Conservation (phyloP, 441 rosid species). For the Euphorbia schlechtendalii region DNA sequence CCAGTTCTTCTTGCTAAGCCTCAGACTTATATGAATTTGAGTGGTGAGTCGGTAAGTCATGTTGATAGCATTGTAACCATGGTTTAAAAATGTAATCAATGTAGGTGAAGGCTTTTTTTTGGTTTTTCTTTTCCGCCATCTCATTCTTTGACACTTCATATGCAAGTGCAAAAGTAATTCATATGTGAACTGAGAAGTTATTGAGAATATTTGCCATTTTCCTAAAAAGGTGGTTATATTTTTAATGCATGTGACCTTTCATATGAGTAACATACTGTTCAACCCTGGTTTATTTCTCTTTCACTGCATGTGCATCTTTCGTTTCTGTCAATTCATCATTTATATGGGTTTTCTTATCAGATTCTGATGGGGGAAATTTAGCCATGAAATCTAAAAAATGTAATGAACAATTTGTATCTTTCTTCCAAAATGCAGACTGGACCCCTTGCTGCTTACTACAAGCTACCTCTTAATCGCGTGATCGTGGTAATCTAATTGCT, state of each 20-base stretch:
- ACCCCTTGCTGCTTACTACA: conserved; percentile 87
- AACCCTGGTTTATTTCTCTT: background rate
- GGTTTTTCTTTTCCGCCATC: background rate
- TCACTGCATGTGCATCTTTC: background rate
- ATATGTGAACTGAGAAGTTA: background rate
- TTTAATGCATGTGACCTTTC: background rate
- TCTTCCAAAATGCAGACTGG: conserved; percentile 43
- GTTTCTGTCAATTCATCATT: background rate
- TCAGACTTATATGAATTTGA: conserved; percentile 92
- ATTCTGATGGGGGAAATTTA: background rate
- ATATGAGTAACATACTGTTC: background rate
- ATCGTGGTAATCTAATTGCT: conserved; percentile 54
- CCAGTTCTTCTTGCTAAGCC: conserved; percentile 81
- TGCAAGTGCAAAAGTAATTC: background rate
- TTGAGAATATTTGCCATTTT: background rate
- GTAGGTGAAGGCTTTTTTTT: background rate
- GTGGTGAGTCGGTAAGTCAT: conserved; percentile 82
- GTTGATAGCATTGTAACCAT: background rate
- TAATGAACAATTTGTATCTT: conserved; percentile 11
- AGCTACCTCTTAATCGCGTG: conserved; percentile 79
- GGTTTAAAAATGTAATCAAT: background rate
- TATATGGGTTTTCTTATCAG: background rate
- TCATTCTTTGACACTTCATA: background rate
- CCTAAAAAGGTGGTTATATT: background rate
- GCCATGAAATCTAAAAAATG: background rate